Percentiles rank a stretch among this genome's conserved stretches.
These are phyloP conservation scores for Hypoxylon perforatum DNA, from an alignment of 495 filamentous ascomycete species.

Conservation along the genomic window DNA sequence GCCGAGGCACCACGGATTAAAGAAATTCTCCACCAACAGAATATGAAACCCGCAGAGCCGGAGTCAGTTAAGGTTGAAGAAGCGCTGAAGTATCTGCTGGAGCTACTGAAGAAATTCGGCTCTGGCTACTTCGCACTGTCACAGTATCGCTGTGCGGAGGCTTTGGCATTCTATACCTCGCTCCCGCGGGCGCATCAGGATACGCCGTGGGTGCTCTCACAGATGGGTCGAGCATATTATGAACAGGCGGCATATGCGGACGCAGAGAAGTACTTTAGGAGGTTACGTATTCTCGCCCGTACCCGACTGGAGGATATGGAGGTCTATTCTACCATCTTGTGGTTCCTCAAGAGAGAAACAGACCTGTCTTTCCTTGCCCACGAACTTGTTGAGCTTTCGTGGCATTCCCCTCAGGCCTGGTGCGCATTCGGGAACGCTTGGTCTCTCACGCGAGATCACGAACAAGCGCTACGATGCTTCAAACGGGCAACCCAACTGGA, in stretches of 20 bases:
- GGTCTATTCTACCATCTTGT: slow-evolving; percentile 95
- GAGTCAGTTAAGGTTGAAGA: slow-evolving; percentile 74
- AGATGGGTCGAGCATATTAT: slow-evolving; percentile 88
- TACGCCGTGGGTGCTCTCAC: slow-evolving; percentile 93
- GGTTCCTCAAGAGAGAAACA: slow-evolving; percentile 92
- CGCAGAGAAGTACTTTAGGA: slow-evolving; percentile 84
- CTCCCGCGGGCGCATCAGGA: slow-evolving; percentile 82
- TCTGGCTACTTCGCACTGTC: slow-evolving; percentile 79
- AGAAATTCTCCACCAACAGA: slow-evolving; percentile 46
- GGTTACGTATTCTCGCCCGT: slow-evolving; percentile 78
- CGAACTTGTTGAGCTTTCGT: slow-evolving; percentile 84
- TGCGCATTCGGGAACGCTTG: slow-evolving; percentile 95
- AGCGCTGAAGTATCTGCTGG: slow-evolving; percentile 78
- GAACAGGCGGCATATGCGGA: slow-evolving; percentile 86
- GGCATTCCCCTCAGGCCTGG: slow-evolving; percentile 93
- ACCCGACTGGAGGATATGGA: slow-evolving; percentile 93
- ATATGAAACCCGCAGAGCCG: slow-evolving; percentile 56
- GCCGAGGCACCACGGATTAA: slow-evolving; percentile 64
- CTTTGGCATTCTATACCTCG: slow-evolving; percentile 74
- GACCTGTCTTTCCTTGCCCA: slow-evolving; percentile 93
- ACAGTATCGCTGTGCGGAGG: slow-evolving; percentile 80
- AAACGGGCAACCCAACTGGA: slow-evolving; percentile 91
- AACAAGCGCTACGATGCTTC: slow-evolving; percentile 94
- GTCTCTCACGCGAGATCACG: slow-evolving; percentile 93
- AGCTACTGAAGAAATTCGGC: slow-evolving; percentile 84